These are phyloP conservation scores for Gossypium herbaceum DNA, from an alignment of 345 rosid species.

Conservation along the genomic window DNA sequence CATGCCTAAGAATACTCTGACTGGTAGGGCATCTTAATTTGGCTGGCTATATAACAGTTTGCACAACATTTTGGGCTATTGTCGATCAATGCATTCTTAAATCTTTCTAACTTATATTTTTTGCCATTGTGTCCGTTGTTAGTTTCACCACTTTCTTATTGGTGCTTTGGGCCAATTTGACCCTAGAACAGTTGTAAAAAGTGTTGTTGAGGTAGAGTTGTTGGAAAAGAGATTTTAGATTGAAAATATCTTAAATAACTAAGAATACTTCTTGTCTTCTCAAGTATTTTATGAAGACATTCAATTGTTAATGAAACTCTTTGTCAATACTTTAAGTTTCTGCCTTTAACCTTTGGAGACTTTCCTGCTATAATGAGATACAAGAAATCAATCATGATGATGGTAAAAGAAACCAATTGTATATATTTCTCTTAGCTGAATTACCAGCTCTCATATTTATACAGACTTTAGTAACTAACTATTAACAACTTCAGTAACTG, in stretches of 20 bases:
- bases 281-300: too few species aligned
- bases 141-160: not conserved
- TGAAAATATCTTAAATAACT: not conserved
- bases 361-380: too few species aligned
- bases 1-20: not conserved
- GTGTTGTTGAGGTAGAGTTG: not conserved
- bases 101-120: not conserved
- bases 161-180: not conserved
- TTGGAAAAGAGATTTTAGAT: constrained; percentile 4
- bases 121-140: not conserved
- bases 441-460: too few species aligned
- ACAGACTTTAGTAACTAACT: too few species aligned
- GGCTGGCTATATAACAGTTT: not conserved
- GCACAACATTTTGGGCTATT: not conserved
- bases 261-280: not conserved
- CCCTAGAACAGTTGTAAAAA: not conserved
- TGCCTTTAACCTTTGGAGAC: not conserved
- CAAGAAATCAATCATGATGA: too few species aligned
- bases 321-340: not conserved
- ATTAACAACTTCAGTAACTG: too few species aligned
- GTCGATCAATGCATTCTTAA: not conserved
- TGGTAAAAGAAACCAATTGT: too few species aligned
- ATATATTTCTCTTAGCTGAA: too few species aligned
- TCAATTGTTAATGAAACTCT: not conserved
- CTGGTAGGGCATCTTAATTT: not conserved